Evolutionary conservation across 345 rosid species (phyloP).

Genomic region (Brassica rapa): DNA sequence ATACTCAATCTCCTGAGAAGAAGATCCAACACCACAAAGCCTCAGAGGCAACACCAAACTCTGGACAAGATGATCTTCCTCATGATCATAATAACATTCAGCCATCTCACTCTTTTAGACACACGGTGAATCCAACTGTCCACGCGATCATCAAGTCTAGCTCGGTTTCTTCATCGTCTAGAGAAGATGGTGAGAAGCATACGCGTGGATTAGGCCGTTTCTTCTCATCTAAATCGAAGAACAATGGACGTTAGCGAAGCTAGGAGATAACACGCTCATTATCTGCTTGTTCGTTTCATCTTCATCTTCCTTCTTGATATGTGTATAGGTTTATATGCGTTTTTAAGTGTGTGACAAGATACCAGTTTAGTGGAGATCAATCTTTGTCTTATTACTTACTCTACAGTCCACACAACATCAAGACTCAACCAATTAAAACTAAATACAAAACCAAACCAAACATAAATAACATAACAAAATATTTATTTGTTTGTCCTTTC

Average conservation of each 20-base stretch:
- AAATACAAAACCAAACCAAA: background rate
- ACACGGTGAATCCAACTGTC: conserved; percentile 33
- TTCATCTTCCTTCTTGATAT: conserved; percentile 7
- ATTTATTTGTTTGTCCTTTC: background rate
- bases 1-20: conserved; percentile 35
- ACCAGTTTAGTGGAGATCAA: conserved; percentile 13
- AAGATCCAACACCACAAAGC: conserved; percentile 26
- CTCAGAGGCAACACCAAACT: conserved; percentile 31
- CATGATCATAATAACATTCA: conserved; percentile 27
- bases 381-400: conserved; percentile 3
- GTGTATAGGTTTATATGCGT: conserved; percentile 32
- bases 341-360: conserved; percentile 29
- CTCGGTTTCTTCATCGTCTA: conserved; percentile 47
- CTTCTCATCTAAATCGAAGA: conserved; percentile 55
- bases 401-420: background rate
- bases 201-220: conserved; percentile 50
- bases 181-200: conserved; percentile 46
- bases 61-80: background rate
- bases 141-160: conserved; percentile 51
- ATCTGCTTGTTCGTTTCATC: conserved; percentile 22
- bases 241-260: conserved; percentile 27
- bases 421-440: background rate
- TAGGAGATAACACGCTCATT: conserved; percentile 33
- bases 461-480: background rate
- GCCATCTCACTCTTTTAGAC: conserved; percentile 39